A percentile compares a stretch with the other conserved stretches of the same genome.
These are phyloP conservation scores for Croton laevigatus DNA, from an alignment of 441 rosid species.

Conservation along the genomic window DNA sequence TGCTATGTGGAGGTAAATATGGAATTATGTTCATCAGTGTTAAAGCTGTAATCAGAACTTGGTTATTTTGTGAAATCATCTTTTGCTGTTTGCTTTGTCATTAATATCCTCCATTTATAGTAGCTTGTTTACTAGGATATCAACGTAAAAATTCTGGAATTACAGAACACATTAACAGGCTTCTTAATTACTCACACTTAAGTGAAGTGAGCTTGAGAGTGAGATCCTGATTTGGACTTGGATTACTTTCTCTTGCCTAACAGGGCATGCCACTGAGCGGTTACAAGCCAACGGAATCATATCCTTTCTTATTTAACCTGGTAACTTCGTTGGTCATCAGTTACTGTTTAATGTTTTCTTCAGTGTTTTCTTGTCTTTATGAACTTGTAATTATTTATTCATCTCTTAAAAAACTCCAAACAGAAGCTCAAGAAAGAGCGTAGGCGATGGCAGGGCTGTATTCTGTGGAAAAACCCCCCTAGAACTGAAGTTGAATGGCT, in stretches of 20 bases:
- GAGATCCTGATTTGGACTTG: background rate
- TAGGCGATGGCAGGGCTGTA: no score
- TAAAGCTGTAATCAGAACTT: background rate
- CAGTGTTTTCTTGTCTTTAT: background rate
- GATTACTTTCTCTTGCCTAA: background rate
- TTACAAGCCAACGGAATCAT: background rate
- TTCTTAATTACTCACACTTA: background rate
- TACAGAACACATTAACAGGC: background rate
- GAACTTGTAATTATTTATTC: background rate
- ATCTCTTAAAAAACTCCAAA: no score
- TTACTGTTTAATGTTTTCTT: background rate
- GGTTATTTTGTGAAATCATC: background rate
- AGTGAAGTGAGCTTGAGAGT: background rate
- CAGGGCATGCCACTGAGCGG: background rate
- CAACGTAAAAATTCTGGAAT: background rate
- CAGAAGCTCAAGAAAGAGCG: no score
- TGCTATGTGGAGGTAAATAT: constrained; percentile 85
- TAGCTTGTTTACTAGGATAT: background rate
- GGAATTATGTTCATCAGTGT: constrained; percentile 5
- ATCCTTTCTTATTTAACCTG: background rate
- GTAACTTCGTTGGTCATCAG: background rate
- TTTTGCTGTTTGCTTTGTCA: background rate
- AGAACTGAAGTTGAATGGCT: no score
- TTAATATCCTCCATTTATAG: background rate
- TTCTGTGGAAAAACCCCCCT: no score